Percentiles rank a stretch among this genome's conserved stretches.
Conservation (phyloP, 2,329 filamentous ascomycete species). For the Drechslera avenae region DNA sequence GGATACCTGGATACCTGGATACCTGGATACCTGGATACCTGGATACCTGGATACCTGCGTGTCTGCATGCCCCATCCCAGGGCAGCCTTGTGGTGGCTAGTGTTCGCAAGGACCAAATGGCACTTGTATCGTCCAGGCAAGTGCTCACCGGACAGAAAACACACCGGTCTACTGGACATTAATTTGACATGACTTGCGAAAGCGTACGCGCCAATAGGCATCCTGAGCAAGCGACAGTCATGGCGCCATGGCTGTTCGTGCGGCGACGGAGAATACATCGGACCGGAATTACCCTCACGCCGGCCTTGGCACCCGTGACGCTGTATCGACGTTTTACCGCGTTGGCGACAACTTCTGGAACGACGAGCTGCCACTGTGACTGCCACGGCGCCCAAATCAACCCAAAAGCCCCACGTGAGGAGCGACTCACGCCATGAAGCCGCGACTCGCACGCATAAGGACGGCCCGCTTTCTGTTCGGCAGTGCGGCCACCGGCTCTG, state of each 20-base stretch:
- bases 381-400: conserved; percentile 9
- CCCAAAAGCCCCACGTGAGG: conserved; percentile 18
- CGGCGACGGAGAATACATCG: neutral
- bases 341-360: conserved; percentile 17
- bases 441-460: conserved; percentile 30
- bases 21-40: neutral
- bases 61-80: too few species aligned
- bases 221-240: neutral
- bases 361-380: conserved; percentile 10
- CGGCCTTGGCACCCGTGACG: conserved; percentile 16
- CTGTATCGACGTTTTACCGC: conserved; percentile 5
- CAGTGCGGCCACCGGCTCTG: conserved; percentile 20
- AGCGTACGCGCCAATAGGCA: too few species aligned
- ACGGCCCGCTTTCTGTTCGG: conserved; percentile 32
- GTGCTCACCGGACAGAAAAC: too few species aligned
- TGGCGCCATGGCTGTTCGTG: conserved; percentile 2
- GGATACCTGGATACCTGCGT: neutral
- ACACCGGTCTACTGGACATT: too few species aligned
- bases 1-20: neutral
- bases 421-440: conserved; percentile 30
- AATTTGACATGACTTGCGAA: too few species aligned
- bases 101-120: too few species aligned
- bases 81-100: too few species aligned
- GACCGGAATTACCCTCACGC: conserved; percentile 5
- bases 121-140: too few species aligned